Percentiles rank a stretch among this genome's conserved stretches.
phyloP scores from a whole-genome alignment of 371 early-diverging fungal species.

The Mortierella sp. region DNA sequence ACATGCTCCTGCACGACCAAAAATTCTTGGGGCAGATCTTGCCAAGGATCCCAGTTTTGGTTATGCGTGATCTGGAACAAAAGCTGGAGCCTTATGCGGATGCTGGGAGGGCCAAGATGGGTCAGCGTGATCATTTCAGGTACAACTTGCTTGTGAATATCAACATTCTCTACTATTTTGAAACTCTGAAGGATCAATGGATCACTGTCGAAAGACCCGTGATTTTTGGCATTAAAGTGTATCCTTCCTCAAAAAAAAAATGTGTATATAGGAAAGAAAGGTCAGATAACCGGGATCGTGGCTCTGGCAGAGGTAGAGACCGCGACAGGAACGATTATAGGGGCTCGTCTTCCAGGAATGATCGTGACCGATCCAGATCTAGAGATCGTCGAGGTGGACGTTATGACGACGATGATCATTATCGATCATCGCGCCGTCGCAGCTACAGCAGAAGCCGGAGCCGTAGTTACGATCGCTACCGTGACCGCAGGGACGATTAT shows the following conservation, averaged over 20 bases:
- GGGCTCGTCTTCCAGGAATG: slow-evolving; percentile 32
- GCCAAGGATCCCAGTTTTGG: slow-evolving; percentile 87
- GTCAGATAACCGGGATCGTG: slow-evolving; percentile 37
- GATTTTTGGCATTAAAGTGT: too few relatives aligned
- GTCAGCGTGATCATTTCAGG: slow-evolving; percentile 49
- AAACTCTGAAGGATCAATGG: too few relatives aligned
- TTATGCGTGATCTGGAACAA: slow-evolving; percentile 79
- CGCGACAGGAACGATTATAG: slow-evolving; percentile 54
- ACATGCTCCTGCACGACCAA: slow-evolving; percentile 74
- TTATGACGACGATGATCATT: slow-evolving; percentile 26
- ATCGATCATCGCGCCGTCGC: slow-evolving; percentile 33
- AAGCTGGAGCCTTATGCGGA: slow-evolving; percentile 71
- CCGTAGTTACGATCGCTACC: slow-evolving; percentile 33
- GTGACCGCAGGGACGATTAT: slow-evolving; percentile 34
- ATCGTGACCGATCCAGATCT: slow-evolving; percentile 41
- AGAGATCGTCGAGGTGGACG: slow-evolving; percentile 26
- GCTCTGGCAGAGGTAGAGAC: slow-evolving; percentile 52
- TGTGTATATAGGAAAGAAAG: slow-evolving; percentile 26
- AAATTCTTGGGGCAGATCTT: slow-evolving; percentile 83
- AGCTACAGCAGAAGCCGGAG: slow-evolving; percentile 41
- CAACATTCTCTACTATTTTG: not conserved
- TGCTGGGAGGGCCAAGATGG: slow-evolving; percentile 39
- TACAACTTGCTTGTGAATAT: slow-evolving; percentile 10
- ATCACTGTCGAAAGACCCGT: too few relatives aligned
- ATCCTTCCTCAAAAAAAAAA: too few relatives aligned